Base-by-base conservation (phyloP, 2,329 filamentous ascomycete species). In the Aureobasidium sp. region DNA sequence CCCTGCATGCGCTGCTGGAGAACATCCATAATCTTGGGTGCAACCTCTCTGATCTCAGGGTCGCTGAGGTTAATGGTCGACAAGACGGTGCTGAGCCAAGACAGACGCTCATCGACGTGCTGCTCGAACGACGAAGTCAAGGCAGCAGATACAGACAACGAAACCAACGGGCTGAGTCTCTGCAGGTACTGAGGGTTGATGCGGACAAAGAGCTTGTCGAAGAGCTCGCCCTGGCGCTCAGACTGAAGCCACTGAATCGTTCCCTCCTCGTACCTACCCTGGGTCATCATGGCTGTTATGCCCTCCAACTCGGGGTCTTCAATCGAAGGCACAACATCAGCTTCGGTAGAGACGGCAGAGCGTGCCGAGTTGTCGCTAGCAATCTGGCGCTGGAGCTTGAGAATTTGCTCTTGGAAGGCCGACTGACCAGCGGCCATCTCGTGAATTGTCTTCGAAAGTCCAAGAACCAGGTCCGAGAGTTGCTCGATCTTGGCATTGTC, bases 401-500 rank as follows among this genome's bases (percentile, higher is more conserved):
- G 63, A 10, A 79, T 69, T 66, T 79, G 74, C 35, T 81, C 81
- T 70, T 91, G 87, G 65, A 90, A 84, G 60, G 87, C 81, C 4
- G 81, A 75, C 73, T 92, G 88, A 1, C 82, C 81, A 5, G 82
- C 75, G 5, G 85, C 85, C 85, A 93, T 85, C 13, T 81, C 81
- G 40, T 84, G 82, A 25, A 93, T 80, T 46, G 85, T 89, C 64
- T 86, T 83, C 2, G 85, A 82, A 61, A 92, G 78, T 25, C 83
- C 81, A 33, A 81, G 81, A 4, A 90, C 84, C 31, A 89, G 80
- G 15, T 81, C 79, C 8, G 85, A 80, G n/a, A 93, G 79, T 67
- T 89, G 83, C 58, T 88, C 84, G 61, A 92, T 87, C 79, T 91
- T 91, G 65, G 78, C 76, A 57, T 76, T 74, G 65, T 85, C 82